Evolutionary conservation across 179 eudicot genomes (phyloP).

Genomic region (Heliamphora pulchella): DNA sequence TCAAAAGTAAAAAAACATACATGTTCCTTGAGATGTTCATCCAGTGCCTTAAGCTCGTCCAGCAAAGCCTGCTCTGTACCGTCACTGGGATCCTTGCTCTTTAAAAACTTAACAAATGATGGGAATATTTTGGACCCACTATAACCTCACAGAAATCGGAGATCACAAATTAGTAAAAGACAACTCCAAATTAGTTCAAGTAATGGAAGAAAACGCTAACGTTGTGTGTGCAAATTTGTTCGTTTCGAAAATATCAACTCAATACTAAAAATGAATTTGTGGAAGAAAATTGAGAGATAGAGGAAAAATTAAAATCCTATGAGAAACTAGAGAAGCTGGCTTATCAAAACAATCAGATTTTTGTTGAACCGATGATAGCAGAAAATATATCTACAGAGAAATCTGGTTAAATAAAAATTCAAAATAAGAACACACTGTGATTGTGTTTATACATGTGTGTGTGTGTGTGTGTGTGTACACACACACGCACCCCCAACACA

Average conservation of each 20-base stretch:
- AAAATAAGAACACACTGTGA: background rate
- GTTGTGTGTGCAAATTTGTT: background rate
- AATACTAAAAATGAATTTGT: too few species aligned
- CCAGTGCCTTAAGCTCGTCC: slow-evolving; percentile 66
- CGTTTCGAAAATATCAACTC: too few species aligned
- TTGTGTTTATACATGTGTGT: too few species aligned
- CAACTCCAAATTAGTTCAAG: background rate
- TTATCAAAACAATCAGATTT: background rate
- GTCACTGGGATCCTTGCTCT: slow-evolving; percentile 82
- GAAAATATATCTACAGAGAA: background rate
- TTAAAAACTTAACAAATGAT: slow-evolving; percentile 55
- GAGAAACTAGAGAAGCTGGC: background rate
- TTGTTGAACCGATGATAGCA: background rate
- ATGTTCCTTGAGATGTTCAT: slow-evolving; percentile 68
- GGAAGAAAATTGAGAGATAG: too few species aligned
- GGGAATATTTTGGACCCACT: slow-evolving; percentile 80
- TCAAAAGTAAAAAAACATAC: slow-evolving; percentile 25
- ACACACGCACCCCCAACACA: background rate
- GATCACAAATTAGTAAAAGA: slow-evolving; percentile 8
- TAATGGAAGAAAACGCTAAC: background rate
- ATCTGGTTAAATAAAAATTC: background rate
- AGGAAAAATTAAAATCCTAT: background rate
- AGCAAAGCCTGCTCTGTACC: slow-evolving; percentile 80
- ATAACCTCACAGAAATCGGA: slow-evolving; percentile 4
- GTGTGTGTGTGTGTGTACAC: background rate